Percentiles rank a stretch among this genome's conserved stretches.
phyloP scores from a whole-genome alignment of 1,284 basidiomycete genomes.

The Trichosporon inkin region DNA sequence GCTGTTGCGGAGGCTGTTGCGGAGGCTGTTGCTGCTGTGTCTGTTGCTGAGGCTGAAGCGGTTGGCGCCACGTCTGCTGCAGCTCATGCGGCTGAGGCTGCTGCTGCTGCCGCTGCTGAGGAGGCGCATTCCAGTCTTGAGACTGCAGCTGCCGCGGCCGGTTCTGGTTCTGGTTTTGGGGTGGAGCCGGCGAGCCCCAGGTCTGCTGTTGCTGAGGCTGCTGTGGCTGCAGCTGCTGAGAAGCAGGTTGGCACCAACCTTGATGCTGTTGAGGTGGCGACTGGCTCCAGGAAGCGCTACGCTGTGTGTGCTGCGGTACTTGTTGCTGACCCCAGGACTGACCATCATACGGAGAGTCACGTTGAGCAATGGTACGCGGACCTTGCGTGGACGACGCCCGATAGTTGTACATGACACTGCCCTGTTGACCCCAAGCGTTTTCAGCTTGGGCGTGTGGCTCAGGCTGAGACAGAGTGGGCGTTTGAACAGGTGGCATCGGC shows the following conservation, averaged over 20 bases:
- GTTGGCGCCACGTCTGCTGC: too few relatives aligned
- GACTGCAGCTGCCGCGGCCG: too few relatives aligned
- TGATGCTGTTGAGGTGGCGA: background rate
- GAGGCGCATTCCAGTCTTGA: too few relatives aligned
- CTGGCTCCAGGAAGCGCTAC: conserved; percentile 1
- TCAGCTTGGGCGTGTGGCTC: background rate
- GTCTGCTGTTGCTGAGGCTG: background rate
- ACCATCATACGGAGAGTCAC: background rate
- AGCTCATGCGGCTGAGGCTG: background rate
- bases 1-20: background rate
- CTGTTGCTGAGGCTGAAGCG: background rate
- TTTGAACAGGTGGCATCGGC: background rate
- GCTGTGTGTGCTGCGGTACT: background rate
- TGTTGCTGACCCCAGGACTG: background rate
- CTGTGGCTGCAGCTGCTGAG: background rate
- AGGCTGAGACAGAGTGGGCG: background rate
- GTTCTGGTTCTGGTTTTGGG: too few relatives aligned
- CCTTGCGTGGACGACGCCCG: background rate
- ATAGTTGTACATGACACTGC: background rate
- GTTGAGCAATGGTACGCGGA: background rate
- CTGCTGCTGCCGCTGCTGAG: background rate
- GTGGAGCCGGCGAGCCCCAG: too few relatives aligned
- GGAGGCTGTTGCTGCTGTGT: background rate
- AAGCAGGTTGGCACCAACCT: background rate
- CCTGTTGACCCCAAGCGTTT: background rate